Evolutionary conservation across 768 basidiomycete genomes (phyloP), one percentile per base, ranked within the genome.

Genomic region (Podaxis pistillaris): DNA sequence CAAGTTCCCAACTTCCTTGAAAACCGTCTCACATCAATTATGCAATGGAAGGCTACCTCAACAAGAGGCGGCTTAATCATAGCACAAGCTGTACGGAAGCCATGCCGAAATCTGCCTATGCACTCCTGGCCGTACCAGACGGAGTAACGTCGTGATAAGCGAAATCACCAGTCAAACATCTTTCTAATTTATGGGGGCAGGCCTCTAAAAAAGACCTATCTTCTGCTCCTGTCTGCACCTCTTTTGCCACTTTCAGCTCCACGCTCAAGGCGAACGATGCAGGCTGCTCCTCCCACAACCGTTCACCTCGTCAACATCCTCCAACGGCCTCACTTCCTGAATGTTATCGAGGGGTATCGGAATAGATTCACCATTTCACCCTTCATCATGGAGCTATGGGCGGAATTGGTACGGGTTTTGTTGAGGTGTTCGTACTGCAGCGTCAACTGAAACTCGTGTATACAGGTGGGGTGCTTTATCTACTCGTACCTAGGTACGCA

Each of bases 321-420:
- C 22, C 7, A 60, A n/a, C 59, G 59, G 28, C 59, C 59, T 26
- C 36, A 40, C 24, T 41, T 50, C 37, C 51, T 60, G 22, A 44
- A 53, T 30, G 37, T 36, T 7, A 38, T 52, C 2, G 59, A 60
- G n/a, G 26, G 15, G 5, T 36, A 49, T 38, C 15, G 59, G 38
- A 60, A 60, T 38, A 30, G 38, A 33, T 50, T 22, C 33, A 60
- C 24, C 24, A 41, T n/a, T 19, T 17, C 51, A 40, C 50, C 37
- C 5, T 44, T 60, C 26, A 9, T 60, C 15, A 52, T 60, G 51
- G 59, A 60, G 17, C 37, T 60, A 17, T 60, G 59, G 59, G 59
- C 51, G 17, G 59, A 60, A 49, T 17, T 60, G 36, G 59, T 60
- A 44, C 11, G 51, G 1, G n/a, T 17, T 17, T 19, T 26, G 9